Base-by-base conservation (phyloP, 768 basidiomycete species). In the Collybiopsis luxurians region DNA sequence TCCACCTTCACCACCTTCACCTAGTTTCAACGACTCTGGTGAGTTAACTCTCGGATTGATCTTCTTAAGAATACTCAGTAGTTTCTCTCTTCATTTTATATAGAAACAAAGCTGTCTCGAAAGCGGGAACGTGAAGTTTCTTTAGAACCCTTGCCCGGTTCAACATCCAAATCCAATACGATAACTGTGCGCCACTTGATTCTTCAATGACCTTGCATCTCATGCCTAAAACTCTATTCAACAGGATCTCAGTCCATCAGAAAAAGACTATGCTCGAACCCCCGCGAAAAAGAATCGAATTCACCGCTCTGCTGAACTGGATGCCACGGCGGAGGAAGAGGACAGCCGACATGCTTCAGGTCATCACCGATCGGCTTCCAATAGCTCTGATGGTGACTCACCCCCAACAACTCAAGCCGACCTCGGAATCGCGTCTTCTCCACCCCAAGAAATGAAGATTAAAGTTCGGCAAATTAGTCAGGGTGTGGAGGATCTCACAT, bases 81-180 rank as follows among this genome's bases (percentile, higher is more conserved):
- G 53, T 26, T 58, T 53, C 63, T 53, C 24, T 56, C 47, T 49
- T 34, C 38, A 17, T 46, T 44, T 40, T 34, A 31, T 36, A 55
- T 60, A 79, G 80, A 79, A 51, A 68, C 76, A 62, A 83, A 75
- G 59, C 68, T 75, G 45, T 83, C 87, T 23, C 80, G 80, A 68
- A 92, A 92, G 70, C 79, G 90, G 60, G 89, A 90, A 69, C 77
- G 90, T 34, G 89, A 91, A 69, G 82, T 86, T 23, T 92, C 90
- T 26, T 70, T 87, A 31, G 90, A 92, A 69, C 88, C 89, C 57
- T 65, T 51, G 1, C 12, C 36, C 2, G 23, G 34, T 59, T 53
- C 72, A 72, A 74, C 68, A 57, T 75, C 77, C 43, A 76, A 80
- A 2, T 79, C 83, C 42, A 77, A 73, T 62, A 70, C 75, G 21